Base-by-base conservation (phyloP, 192 early-diverging fungal genomes). In the Umbelopsis vinacea region DNA sequence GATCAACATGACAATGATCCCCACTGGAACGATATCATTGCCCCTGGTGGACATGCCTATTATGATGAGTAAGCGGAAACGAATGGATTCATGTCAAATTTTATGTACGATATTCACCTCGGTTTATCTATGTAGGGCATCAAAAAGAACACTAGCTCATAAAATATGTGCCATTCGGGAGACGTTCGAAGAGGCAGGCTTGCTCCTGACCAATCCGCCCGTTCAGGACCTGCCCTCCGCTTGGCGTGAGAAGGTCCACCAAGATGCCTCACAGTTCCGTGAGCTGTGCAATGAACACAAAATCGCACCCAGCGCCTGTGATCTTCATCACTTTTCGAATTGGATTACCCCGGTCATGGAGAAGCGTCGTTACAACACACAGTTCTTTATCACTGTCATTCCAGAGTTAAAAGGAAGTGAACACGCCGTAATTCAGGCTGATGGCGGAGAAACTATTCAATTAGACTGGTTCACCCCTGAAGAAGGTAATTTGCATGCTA, bases 111-210 rank as follows among this genome's bases (percentile, higher is more conserved):
- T 67, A 75, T 33, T 47, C 66, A 10, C 74, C 69, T 48, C 74
- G 71, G 53, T 60, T 43, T 46, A 52, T 12, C n/a, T 15, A 4
- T 29, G 17, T 53, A 69, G 72, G 21, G n/a, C 68, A 4, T 63
- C 57, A 3, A 63, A 63, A 43, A 21, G 50, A 4, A 52, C 52
- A 15, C 74, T 84, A 21, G 75, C 82, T 24, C 82, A 79, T 67
- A 82, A 80, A 33, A 78, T 88, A 17, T 92, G 90, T 67, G 92
- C 92, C 2, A 78, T 92, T 21, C 87, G 92, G 47, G 91, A 95
- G 76, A 93, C 95, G 0, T 91, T 88, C 73, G 95, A 96, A 76
- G 95, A 96, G 72, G 87, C 88, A 19, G 92, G 92, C 0, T 71
- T 94, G 23, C 71, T 89, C 19, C 75, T 95, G 10, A 73, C 81